Conservation (phyloP, 2,329 filamentous ascomycete species). For the Exophiala aquamarina region DNA sequence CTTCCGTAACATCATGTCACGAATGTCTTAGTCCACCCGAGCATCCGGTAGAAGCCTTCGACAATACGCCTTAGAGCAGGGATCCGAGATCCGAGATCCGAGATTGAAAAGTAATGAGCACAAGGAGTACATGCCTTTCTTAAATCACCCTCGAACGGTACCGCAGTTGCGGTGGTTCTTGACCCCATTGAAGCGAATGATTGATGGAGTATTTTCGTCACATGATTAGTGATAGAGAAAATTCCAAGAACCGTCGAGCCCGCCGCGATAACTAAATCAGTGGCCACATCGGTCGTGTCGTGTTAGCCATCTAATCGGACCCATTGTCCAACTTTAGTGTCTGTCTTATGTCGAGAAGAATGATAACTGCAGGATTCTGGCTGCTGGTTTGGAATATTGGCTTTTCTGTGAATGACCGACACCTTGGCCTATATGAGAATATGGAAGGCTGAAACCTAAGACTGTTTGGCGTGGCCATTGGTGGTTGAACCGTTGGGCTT, state of each 20-base stretch:
- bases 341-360: not conserved
- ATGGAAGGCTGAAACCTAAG: slow-evolving; percentile 7
- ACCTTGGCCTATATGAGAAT: not conserved
- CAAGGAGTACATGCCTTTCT: too few relatives aligned
- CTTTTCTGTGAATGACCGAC: not conserved
- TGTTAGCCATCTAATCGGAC: not conserved
- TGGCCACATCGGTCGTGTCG: not conserved
- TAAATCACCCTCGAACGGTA: too few relatives aligned
- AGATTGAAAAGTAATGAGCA: too few relatives aligned
- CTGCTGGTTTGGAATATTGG: too few relatives aligned
- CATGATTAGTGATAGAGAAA: not conserved
- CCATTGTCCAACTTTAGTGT: not conserved
- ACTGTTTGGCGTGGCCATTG: slow-evolving; percentile 28
- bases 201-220: too few relatives aligned
- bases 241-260: not conserved
- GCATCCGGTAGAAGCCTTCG: too few relatives aligned
- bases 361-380: not conserved
- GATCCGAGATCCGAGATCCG: too few relatives aligned
- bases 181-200: too few relatives aligned
- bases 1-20: too few relatives aligned
- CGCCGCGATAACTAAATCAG: not conserved
- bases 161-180: too few relatives aligned
- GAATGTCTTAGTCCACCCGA: too few relatives aligned
- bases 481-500: slow-evolving; percentile 25
- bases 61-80: too few relatives aligned